Conservation (phyloP, 345 rosid genomes). For the Euphorbia tirucalli region DNA sequence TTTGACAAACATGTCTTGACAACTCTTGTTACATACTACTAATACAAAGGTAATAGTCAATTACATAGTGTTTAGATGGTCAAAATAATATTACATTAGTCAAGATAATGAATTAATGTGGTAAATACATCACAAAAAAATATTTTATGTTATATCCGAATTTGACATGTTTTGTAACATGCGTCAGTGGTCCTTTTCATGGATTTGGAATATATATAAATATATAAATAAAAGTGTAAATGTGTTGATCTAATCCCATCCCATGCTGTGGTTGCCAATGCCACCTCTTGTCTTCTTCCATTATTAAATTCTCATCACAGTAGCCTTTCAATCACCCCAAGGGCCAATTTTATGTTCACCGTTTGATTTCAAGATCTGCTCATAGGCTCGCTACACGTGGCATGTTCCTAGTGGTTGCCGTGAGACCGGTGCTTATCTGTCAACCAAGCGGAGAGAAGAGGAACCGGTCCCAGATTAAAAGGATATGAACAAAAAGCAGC, state of each 20-base stretch:
- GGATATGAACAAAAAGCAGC: neutral
- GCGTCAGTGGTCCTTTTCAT: neutral
- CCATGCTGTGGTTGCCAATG: neutral
- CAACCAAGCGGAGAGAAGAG: neutral
- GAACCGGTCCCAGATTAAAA: too few species aligned
- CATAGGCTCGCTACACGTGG: constrained; percentile 7
- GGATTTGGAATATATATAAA: neutral
- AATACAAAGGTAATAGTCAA: too few species aligned
- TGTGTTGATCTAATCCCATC: neutral
- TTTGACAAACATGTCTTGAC: too few species aligned
- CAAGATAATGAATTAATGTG: too few species aligned
- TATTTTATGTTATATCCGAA: too few species aligned
- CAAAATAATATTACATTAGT: too few species aligned
- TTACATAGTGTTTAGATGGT: too few species aligned
- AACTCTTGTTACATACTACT: too few species aligned
- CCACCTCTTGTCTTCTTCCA: neutral
- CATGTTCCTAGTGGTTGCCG: neutral
- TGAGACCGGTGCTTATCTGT: constrained; percentile 17
- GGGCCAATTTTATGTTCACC: constrained; percentile 17
- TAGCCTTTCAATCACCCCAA: constrained; percentile 15
- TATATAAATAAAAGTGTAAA: too few species aligned
- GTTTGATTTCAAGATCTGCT: constrained; percentile 2
- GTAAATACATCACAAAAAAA: too few species aligned
- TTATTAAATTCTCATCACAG: constrained; percentile 4
- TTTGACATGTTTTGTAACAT: neutral